These are phyloP conservation scores for Euptelea pleiosperma DNA, from an alignment of 164 flowering plant genomes.

Conservation along the genomic window DNA sequence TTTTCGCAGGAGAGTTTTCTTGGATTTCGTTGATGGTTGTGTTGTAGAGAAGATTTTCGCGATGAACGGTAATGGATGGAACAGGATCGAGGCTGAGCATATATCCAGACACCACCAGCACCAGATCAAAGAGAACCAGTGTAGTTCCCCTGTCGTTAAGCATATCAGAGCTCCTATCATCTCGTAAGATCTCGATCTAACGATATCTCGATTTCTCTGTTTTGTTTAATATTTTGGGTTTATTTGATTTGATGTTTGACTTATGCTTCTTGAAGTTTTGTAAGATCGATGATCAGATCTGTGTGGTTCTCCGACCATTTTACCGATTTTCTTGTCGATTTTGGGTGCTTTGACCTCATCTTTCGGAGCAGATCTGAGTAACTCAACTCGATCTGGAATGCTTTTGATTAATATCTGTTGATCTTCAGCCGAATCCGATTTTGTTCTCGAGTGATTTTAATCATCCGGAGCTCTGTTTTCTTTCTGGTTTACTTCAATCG, in stretches of 20 bases:
- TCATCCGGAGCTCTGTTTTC: too few species aligned
- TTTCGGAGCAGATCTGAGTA: slow-evolving; percentile 3
- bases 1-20: too few species aligned
- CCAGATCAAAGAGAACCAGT: slow-evolving; percentile 49
- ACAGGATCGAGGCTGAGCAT: slow-evolving; percentile 41
- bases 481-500: too few species aligned
- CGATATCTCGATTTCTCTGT: too few species aligned
- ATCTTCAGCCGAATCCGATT: not conserved
- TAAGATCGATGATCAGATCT: too few species aligned
- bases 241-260: slow-evolving; percentile 25
- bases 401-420: slow-evolving; percentile 3
- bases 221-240: not conserved
- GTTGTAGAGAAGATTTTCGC: too few species aligned
- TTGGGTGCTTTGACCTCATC: too few species aligned
- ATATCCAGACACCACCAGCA: slow-evolving; percentile 54
- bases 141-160: slow-evolving; percentile 52
- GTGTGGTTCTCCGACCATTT: too few species aligned
- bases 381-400: slow-evolving; percentile 18
- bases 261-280: slow-evolving; percentile 24
- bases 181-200: slow-evolving; percentile 43
- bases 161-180: slow-evolving; percentile 69
- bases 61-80: slow-evolving; percentile 32
- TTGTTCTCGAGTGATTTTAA: too few species aligned
- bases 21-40: too few species aligned
- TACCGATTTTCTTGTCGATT: too few species aligned